Evolutionary conservation across 495 filamentous ascomycete genomes (phyloP), one percentile per base, ranked within the genome.

Genomic region (Penicillium fimorum): DNA sequence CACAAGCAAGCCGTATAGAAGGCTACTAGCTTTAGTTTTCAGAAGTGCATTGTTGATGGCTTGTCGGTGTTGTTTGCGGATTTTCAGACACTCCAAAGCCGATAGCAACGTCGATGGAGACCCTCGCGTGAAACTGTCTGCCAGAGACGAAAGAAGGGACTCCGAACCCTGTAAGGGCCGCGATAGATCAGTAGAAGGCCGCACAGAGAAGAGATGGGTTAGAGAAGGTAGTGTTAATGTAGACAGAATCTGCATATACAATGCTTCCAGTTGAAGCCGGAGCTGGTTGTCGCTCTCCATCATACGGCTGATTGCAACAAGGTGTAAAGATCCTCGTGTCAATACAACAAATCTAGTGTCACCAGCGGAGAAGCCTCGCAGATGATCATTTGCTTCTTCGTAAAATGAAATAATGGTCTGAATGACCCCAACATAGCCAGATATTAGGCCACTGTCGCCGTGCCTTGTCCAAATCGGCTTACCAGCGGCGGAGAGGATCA

Each of bases 401-500:
- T 95, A 97, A 74, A 96, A 97, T 4, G 95, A 96, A 50, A 99
- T 95, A 64, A 97, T 93, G 47, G 95, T 97, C 61, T 97, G 95
- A 8, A 96, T 87, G 15, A 97, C 85, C n/a, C 95, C 95, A 73
- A 96, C 92, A 64, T 93, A 96, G 35, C 87, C 86, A 47, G 91
- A 96, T 60, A 97, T 87, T 35, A 97, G 74, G 18, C 86, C 84
- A 57, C 95, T 82, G 58, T 96, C 91, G 24, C 95, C 95, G 68
- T 99, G 91, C 53, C 95, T 81, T 55, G 90, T 96, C 71, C 91
- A 99, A 37, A 99, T 93, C 5, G 95, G 95, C 67, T 99, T 99
- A n/a, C 95, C 95, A 30, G 95, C 94, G 11, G 90, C 91, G 2
- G 95, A 97, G 0, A 99, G 77, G 63, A 99, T 96, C 61, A 99